Conservation (phyloP, 2,329 filamentous ascomycete genomes). For the Graphium sp. region DNA sequence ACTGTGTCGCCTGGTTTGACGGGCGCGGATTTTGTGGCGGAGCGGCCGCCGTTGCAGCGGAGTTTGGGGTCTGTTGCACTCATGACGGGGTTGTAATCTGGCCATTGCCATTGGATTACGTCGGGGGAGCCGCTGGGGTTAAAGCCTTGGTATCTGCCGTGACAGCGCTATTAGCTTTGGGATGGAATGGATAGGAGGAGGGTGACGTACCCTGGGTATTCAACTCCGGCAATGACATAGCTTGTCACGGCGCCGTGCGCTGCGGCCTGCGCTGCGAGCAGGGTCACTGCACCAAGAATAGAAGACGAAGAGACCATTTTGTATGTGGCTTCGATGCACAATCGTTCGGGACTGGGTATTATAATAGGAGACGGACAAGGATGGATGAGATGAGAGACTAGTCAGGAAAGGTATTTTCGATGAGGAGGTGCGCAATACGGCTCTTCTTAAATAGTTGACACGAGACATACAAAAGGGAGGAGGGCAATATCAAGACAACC, state of each 20-base stretch:
- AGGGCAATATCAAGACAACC: no score
- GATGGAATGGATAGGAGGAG: background rate
- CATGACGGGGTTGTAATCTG: slow-evolving; percentile 23
- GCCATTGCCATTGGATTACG: slow-evolving; percentile 41
- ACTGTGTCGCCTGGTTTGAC: slow-evolving; percentile 28
- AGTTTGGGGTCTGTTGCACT: slow-evolving; percentile 21
- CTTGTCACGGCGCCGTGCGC: slow-evolving; percentile 24
- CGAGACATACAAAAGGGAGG: no score
- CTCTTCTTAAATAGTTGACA: no score
- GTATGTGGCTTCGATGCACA: no score
- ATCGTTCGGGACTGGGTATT: no score
- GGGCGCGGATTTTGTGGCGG: slow-evolving; percentile 18
- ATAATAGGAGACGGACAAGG: no score
- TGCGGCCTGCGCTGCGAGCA: slow-evolving; percentile 12
- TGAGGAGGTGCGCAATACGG: no score
- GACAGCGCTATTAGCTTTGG: background rate
- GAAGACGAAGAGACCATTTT: no score
- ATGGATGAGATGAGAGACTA: no score
- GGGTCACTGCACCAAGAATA: slow-evolving; percentile 13
- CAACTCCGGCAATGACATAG: slow-evolving; percentile 25
- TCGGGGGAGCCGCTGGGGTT: slow-evolving; percentile 26
- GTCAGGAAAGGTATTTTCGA: no score
- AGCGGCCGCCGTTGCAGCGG: slow-evolving; percentile 21
- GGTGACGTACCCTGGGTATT: slow-evolving; percentile 16
- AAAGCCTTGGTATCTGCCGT: slow-evolving; percentile 28